Evolutionary conservation across 495 filamentous ascomycete genomes (phyloP), one percentile per base, ranked within the genome.

Genomic region (Cairneyella variabilis): DNA sequence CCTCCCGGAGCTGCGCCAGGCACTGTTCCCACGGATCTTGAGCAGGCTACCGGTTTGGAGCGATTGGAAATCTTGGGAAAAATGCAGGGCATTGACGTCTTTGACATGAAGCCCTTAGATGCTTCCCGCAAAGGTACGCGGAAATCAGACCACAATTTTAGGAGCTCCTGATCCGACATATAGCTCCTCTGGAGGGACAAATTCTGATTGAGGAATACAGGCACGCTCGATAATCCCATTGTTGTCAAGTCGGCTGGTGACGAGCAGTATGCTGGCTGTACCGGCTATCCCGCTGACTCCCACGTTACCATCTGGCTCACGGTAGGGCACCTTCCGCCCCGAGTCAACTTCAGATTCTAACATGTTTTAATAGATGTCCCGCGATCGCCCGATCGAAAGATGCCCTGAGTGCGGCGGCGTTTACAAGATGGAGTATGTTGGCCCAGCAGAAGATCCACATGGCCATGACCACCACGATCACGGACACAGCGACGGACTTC

Each of bases 1-100:
- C 76, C 82, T 54, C 89, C 91, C 37, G 93, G 93, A 71, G 89
- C 85, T 63, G 71, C 76, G 48, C 72, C 84, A 57, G 93, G 92
- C 59, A 88, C 86, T 69, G 76, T 99, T 59, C 90, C 93, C 54
- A 90, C 88, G 75, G 93, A 99, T 71, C 66, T 91, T 67, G 88
- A 96, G 64, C 93, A 99, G 70, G 76, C 92, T 39, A 97, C 93
- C 58, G 93, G 93, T 82, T 78, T 99, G 46, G 93, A 99, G 78
- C 92, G 93, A 75, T 82, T 99, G 64, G 93, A 99, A 72, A 91
- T 99, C 63, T 76, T 97, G 72, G 93, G 93, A 71, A 99, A 99
- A 82, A 96, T 97, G 86, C 88, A 97, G 77, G 90, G 93, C 60
- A 78, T 99, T 57, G 93, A 99, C 70, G 78, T 97, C 66, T 99